These are phyloP conservation scores for Olyra latifolia DNA, from an alignment of 176 grass and related monocot genomes.

Conservation along the genomic window DNA sequence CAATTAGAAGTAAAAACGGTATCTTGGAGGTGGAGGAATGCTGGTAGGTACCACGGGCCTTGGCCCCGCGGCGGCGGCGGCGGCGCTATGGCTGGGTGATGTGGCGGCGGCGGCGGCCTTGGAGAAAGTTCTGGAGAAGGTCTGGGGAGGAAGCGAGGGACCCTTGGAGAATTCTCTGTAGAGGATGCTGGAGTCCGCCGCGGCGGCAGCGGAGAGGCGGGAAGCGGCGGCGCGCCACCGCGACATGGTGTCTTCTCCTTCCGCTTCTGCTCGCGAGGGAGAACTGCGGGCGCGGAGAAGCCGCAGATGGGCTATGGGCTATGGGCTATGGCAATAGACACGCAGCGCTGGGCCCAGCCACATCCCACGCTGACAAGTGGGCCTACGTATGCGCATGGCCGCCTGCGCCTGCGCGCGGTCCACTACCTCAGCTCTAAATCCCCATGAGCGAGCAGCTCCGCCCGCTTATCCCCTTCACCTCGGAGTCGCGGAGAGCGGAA, in stretches of 20 bases:
- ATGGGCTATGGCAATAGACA: constrained; percentile 10
- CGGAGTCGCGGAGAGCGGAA: not conserved
- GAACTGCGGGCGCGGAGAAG: constrained; percentile 15
- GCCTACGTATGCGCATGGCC: not conserved
- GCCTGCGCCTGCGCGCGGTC: constrained; percentile 29
- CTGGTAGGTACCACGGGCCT: constrained; percentile 54
- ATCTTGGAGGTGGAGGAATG: not conserved
- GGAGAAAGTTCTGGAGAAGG: constrained; percentile 46
- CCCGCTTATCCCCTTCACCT: constrained; percentile 45
- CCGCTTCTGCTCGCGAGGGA: not conserved
- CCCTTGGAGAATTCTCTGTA: constrained; percentile 32
- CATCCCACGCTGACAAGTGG: constrained; percentile 10
- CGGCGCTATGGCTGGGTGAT: constrained; percentile 4
- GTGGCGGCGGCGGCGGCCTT: constrained; percentile 40
- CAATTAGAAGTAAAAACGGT: not conserved
- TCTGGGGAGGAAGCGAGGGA: constrained; percentile 29
- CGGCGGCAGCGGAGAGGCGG: constrained; percentile 33
- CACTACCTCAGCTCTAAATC: constrained; percentile 28
- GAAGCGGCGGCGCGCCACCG: constrained; percentile 50
- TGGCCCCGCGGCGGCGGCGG: not conserved
- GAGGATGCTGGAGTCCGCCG: constrained; percentile 41
- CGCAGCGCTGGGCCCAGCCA: constrained; percentile 2
- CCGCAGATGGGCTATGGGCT: constrained; percentile 41
- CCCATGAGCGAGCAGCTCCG: not conserved
- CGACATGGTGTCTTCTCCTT: constrained; percentile 31